Conservation (phyloP, 176 grass and related monocot genomes). For the Saccharum officinarum region DNA sequence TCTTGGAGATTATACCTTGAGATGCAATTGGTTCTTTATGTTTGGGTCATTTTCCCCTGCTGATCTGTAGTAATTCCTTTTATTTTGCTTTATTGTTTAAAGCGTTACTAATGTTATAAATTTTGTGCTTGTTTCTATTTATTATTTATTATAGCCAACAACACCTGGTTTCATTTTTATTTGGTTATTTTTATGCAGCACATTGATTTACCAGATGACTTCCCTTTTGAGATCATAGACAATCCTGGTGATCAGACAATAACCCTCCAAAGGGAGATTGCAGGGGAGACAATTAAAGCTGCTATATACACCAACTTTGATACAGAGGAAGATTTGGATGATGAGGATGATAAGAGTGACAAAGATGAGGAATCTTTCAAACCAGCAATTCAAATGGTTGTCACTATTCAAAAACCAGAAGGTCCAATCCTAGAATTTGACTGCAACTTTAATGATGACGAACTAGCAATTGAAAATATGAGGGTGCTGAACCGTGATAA, state of each 20-base stretch:
- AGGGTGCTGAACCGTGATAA: constrained; percentile 52
- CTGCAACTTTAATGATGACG: constrained; percentile 77
- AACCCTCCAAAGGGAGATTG: constrained; percentile 64
- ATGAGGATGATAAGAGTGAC: constrained; percentile 46
- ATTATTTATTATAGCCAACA: not conserved
- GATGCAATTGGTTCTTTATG: not conserved
- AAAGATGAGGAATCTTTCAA: constrained; percentile 46
- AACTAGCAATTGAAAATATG: constrained; percentile 76
- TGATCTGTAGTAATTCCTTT: not conserved
- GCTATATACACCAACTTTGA: constrained; percentile 69
- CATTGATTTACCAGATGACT: constrained; percentile 70
- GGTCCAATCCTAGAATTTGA: constrained; percentile 71
- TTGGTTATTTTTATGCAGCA: constrained; percentile 39
- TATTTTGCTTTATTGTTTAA: not conserved
- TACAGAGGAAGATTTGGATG: constrained; percentile 46
- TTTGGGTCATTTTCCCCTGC: not conserved
- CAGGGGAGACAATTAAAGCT: constrained; percentile 71
- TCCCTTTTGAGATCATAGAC: constrained; percentile 86
- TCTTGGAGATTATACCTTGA: not conserved
- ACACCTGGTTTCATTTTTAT: not conserved
- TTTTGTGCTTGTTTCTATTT: not conserved
- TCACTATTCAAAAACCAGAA: constrained; percentile 65
- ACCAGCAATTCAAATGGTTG: constrained; percentile 68
- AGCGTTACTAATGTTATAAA: not conserved
- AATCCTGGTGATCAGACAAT: constrained; percentile 79